Conservation (phyloP, 257 asterid genomes). For the Eustoma russellianum region DNA sequence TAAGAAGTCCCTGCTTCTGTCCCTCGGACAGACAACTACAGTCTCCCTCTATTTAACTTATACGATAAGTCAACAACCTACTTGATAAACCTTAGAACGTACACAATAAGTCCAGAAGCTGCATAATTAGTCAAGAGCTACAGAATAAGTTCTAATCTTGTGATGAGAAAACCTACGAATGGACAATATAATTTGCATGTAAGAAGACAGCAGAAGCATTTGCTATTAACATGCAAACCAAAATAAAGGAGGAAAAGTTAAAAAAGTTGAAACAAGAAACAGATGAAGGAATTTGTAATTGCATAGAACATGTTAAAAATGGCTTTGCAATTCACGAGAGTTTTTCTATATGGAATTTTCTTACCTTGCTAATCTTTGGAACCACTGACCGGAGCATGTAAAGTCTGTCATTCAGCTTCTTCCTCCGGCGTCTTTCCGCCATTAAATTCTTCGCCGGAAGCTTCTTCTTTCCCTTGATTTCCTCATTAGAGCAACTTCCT, state of each 20-base stretch:
- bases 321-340: conserved; percentile 15
- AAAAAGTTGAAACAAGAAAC: conserved; percentile 1
- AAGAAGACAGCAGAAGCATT: too few species aligned
- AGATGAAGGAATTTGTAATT: conserved; percentile 4
- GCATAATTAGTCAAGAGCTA: too few species aligned
- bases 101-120: too few species aligned
- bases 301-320: conserved; percentile 22
- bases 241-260: background rate
- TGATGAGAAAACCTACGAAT: too few species aligned
- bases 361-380: conserved; percentile 95
- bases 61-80: too few species aligned
- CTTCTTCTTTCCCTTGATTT: conserved; percentile 52
- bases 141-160: too few species aligned
- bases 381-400: conserved; percentile 88
- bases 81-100: too few species aligned
- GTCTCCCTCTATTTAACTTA: too few species aligned
- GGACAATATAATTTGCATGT: too few species aligned
- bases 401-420: conserved; percentile 95
- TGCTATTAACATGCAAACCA: background rate
- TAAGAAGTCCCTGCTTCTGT: too few species aligned
- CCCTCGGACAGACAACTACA: too few species aligned
- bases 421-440: conserved; percentile 93
- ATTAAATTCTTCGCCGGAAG: conserved; percentile 90
- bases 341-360: conserved; percentile 13
- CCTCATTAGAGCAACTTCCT: conserved; percentile 29